Conservation (phyloP, 139 green algal genomes). For the Tetraselmis striata region DNA sequence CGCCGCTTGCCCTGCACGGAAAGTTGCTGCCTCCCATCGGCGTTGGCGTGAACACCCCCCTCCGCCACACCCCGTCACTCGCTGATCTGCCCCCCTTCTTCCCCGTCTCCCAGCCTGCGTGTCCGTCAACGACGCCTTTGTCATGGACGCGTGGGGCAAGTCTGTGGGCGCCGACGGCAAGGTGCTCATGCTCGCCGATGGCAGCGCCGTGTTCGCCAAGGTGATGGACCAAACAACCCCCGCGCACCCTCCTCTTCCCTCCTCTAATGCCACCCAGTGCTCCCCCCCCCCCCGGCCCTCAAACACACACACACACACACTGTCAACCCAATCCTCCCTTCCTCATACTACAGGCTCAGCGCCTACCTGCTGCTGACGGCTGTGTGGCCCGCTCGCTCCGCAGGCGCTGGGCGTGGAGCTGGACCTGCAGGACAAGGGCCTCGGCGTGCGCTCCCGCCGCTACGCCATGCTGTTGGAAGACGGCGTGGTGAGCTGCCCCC, state of each 20-base stretch:
- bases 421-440: conserved; percentile 88
- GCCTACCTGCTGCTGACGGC: neutral
- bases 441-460: conserved; percentile 71
- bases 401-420: conserved; percentile 77
- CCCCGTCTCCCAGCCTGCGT: conserved; percentile 69
- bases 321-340: neutral
- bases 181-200: conserved; percentile 92
- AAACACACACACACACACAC: too few relatives aligned
- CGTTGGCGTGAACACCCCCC: conserved; percentile 40
- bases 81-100: neutral
- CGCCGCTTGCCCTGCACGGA: too few relatives aligned
- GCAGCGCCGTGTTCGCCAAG: conserved; percentile 75
- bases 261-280: neutral
- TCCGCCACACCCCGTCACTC: neutral
- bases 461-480: conserved; percentile 93
- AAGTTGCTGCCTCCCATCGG: too few relatives aligned
- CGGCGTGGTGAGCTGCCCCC: conserved; percentile 41
- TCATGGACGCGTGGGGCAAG: conserved; percentile 95
- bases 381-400: neutral
- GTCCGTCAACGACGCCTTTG: conserved; percentile 94
- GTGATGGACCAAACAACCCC: neutral
- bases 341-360: neutral
- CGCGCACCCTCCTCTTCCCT: neutral
- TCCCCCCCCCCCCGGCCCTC: too few relatives aligned
- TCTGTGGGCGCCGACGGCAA: conserved; percentile 68